Base-by-base conservation (phyloP, 257 asterid species). In the Rauvolfia tetraphylla region DNA sequence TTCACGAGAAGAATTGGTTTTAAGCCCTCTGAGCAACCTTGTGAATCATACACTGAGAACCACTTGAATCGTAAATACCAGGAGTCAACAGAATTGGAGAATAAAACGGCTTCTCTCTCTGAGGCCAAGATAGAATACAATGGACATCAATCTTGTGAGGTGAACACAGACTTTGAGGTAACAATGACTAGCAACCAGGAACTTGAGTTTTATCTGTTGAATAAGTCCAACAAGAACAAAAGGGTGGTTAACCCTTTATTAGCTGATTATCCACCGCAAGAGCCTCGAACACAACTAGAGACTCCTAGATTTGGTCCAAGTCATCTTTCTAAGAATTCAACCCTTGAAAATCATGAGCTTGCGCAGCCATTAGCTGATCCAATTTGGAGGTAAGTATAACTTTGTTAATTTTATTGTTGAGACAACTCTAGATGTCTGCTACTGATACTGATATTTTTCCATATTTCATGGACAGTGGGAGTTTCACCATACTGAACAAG, bases 301-400 rank as follows among this genome's bases (percentile, higher is more conserved):
- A 49, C 68, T 75, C 79, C 83, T 61, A 59, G 23, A 31, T 66
- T 53, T 73, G 70, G 73, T 5, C 33, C 44, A 20, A 31, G 63
- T 29, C 79, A 68, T 78, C 81, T 38, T 65, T 75, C 74, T 38
- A 72, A 12, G 76, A 39, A 63, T 74, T 38, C 31, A n/a, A 48
- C 74, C 53, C 75, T 56, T 72, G 78, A 65, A 51, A 22, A 49
- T 46, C n/a, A 13, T 41, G 78, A 22, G 33, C 68, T 33, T 59
- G 85, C 88, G 15, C 76, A 76, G 74, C 97, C 97, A 58, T 65
- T 77, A 38, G 34, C 71, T 58, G 51, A 56, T 69, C 90, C 90
- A 34, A 78, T 92, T 83, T 92, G 97, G 97, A 89, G 90, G 97
- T 89, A 65, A 87, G 85, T 62, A 84, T 80, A 68, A 13, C 6